Percentiles rank a stretch among this genome's conserved stretches.
These are phyloP conservation scores for Venturiaceae sp. DNA, from an alignment of 2,329 filamentous ascomycete genomes.

Conservation along the genomic window DNA sequence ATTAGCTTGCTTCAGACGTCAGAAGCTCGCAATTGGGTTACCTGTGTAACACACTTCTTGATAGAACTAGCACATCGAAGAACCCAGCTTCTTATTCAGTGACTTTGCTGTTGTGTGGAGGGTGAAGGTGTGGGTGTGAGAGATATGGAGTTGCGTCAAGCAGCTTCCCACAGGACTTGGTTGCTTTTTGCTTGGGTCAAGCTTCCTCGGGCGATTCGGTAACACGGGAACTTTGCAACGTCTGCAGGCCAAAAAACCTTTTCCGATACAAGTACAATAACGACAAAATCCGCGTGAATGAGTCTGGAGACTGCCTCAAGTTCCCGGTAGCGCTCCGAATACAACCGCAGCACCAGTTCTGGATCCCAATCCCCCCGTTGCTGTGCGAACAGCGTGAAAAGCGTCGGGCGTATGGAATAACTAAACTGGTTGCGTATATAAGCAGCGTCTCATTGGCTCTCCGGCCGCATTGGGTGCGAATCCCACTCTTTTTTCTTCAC, in stretches of 20 bases:
- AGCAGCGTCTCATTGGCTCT: background rate
- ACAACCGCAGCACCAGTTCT: background rate
- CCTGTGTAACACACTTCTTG: background rate
- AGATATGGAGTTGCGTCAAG: background rate
- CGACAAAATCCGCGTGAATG: background rate
- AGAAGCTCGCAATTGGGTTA: background rate
- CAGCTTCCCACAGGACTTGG: background rate
- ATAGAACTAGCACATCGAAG: slow-evolving; percentile 4
- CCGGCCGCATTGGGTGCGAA: no score
- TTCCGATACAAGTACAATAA: background rate
- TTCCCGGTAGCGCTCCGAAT: background rate
- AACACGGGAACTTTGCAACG: background rate
- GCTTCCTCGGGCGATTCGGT: background rate
- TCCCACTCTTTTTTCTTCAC: background rate
- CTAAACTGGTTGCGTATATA: background rate
- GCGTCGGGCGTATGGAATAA: background rate
- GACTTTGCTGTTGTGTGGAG: background rate
- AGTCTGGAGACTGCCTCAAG: background rate
- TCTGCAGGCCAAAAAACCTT: slow-evolving; percentile 1
- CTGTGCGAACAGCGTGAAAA: background rate
- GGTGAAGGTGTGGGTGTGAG: background rate
- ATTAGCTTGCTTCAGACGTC: background rate
- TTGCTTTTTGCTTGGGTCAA: background rate
- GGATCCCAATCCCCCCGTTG: background rate
- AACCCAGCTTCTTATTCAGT: slow-evolving; percentile 5